Evolutionary conservation across 2,329 filamentous ascomycete genomes (phyloP), one percentile per base, ranked within the genome.

Genomic region (Escovopsis sp.): DNA sequence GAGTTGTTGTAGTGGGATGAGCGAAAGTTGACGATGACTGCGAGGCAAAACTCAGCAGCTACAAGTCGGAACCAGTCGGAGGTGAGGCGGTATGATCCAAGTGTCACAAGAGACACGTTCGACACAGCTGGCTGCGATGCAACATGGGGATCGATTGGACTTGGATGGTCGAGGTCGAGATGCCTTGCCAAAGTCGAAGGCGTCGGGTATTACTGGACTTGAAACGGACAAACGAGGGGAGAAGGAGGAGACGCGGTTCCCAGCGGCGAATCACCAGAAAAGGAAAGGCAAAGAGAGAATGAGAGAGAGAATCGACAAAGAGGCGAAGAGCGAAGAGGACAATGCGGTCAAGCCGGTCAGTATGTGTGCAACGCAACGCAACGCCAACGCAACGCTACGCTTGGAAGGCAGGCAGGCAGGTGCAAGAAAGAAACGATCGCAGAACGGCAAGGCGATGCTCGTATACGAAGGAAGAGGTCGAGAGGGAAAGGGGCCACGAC

Each of bases 1-100:
- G 60, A 64, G 54, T 60, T 58, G 54, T 58, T 53, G 58, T 57
- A 11, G 56, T 58, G 53, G 48, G 53, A 51, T 47, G 51, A 56
- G 53, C 56, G 27, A 30, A 30, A 53, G 57, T 57, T 66, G 65
- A 64, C 66, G 68, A 49, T 65, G 61, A 70, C 67, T 65, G 61
- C 59, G 63, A 63, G 57, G 56, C 52, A 48, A 42, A 41, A 47
- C 48, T 52, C 45, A 45, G 53, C 50, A 45, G 47, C 48, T 52
- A 53, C 48, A 44, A 44, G 43, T 38, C 43, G 43, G 42, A 30
- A 45, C 41, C 49, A 40, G 41, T 40, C 39, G 45, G 44, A 42
- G 46, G 46, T 45, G 34, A 40, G 48, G 43, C 48, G 45, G 40
- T 25, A 51, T 51, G 52, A 50, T 53, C 53, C 8, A 50, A 55